Percentiles rank a stretch among this genome's conserved stretches.
phyloP scores from a whole-genome alignment of 176 grass and related monocot genomes.

The Zizania latifolia region DNA sequence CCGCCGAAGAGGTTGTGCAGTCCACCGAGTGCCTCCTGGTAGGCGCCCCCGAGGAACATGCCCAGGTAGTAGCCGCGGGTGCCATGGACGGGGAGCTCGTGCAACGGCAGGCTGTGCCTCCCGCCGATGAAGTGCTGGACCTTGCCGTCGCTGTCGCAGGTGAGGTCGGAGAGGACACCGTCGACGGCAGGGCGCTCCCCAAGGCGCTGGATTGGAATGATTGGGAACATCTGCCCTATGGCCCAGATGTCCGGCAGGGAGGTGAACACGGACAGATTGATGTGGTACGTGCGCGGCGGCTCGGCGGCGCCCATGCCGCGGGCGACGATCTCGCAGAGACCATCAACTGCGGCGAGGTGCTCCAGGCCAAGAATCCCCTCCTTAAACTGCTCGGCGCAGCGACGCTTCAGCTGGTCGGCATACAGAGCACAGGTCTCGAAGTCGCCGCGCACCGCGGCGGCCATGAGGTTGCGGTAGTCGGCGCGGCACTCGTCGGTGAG shows the following conservation, averaged over 20 bases:
- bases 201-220: constrained; percentile 85
- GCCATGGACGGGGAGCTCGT: constrained; percentile 47
- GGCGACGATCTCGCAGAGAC: constrained; percentile 70
- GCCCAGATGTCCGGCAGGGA: constrained; percentile 93
- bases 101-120: constrained; percentile 64
- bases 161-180: constrained; percentile 71
- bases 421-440: constrained; percentile 67
- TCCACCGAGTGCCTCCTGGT: constrained; percentile 92
- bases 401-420: constrained; percentile 77
- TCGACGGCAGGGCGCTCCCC: constrained; percentile 51
- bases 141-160: constrained; percentile 97
- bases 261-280: constrained; percentile 89
- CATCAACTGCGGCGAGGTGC: constrained; percentile 78
- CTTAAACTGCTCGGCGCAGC: constrained; percentile 78
- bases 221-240: constrained; percentile 85
- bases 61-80: constrained; percentile 74
- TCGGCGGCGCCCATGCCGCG: constrained; percentile 57
- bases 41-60: constrained; percentile 96
- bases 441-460: constrained; percentile 53
- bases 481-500: constrained; percentile 67
- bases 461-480: constrained; percentile 84
- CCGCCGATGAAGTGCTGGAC: constrained; percentile 70
- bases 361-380: constrained; percentile 65
- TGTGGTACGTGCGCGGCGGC: constrained; percentile 56
- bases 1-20: constrained; percentile 94